phyloP scores from a whole-genome alignment of 306 rosid species.

The cucumber (Cucumis sativus) region DNA sequence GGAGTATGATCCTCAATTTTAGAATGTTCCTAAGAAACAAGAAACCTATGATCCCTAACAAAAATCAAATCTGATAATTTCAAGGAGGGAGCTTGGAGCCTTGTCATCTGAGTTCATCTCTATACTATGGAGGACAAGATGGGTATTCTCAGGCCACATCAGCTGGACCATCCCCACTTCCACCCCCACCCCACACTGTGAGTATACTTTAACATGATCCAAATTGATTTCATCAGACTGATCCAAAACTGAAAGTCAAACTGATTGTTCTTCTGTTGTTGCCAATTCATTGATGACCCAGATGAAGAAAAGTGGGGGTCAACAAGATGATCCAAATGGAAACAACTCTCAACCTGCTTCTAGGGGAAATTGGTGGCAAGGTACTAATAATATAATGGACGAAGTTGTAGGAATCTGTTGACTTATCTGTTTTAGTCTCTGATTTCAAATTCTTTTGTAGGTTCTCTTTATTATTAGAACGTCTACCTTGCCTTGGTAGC shows the following conservation, averaged over 20 bases:
- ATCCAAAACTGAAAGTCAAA: neutral
- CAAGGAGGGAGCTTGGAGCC: constrained; percentile 40
- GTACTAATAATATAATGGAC: constrained; percentile 7
- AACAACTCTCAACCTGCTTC: constrained; percentile 25
- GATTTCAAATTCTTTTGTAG: constrained; percentile 13
- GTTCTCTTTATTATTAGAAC: constrained; percentile 49
- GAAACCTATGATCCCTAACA: constrained; percentile 18
- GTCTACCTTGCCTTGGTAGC: constrained; percentile 9
- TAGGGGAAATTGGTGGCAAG: constrained; percentile 63
- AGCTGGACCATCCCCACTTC: constrained; percentile 15
- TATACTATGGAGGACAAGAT: constrained; percentile 47
- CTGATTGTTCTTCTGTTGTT: neutral
- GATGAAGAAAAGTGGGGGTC: constrained; percentile 23
- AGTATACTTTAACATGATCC: constrained; percentile 14
- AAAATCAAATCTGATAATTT: constrained; percentile 17
- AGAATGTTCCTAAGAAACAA: constrained; percentile 7
- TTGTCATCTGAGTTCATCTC: constrained; percentile 45
- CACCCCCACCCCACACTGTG: constrained; percentile 22
- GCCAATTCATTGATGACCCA: constrained; percentile 12
- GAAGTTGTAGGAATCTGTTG: neutral
- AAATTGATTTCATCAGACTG: neutral
- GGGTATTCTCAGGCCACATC: constrained; percentile 30
- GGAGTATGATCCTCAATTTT: neutral
- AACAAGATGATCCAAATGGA: constrained; percentile 40
- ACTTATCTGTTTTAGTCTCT: constrained; percentile 25